Percentiles rank a stretch among this genome's conserved stretches.
These are phyloP conservation scores for Aspergillus ostianus DNA, from an alignment of 495 filamentous ascomycete species.

Conservation along the genomic window DNA sequence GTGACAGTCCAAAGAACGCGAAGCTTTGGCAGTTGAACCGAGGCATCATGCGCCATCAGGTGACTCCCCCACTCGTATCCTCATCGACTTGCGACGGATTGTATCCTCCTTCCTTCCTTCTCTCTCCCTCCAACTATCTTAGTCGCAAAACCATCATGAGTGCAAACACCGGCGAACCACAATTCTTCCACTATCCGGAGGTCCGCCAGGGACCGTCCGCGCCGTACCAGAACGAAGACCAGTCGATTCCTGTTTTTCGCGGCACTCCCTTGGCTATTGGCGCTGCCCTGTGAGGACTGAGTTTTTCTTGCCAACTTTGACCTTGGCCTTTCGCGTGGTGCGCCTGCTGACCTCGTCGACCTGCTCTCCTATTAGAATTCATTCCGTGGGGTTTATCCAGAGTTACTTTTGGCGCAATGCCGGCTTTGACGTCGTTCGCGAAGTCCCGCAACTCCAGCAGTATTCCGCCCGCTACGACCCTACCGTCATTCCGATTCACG, in stretches of 20 bases:
- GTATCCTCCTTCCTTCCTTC: not conserved
- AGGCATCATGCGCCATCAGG: not conserved
- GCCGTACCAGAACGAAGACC: constrained; percentile 48
- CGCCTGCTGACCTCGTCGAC: not conserved
- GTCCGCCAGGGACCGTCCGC: constrained; percentile 42
- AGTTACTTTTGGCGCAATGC: constrained; percentile 72
- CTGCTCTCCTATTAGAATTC: constrained; percentile 42
- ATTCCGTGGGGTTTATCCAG: constrained; percentile 53
- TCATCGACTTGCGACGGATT: not conserved
- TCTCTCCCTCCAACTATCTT: not conserved
- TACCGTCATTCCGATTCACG: constrained; percentile 70
- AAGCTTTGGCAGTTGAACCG: not conserved
- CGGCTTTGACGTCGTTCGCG: constrained; percentile 61
- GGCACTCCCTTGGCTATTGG: constrained; percentile 50
- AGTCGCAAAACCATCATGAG: constrained; percentile 19
- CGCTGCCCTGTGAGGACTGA: constrained; percentile 44
- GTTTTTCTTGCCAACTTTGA: not conserved
- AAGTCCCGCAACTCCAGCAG: constrained; percentile 54
- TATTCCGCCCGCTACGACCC: constrained; percentile 73
- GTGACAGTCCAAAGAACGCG: too few species aligned
- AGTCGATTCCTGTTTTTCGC: constrained; percentile 53
- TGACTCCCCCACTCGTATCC: not conserved
- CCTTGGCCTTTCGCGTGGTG: not conserved
- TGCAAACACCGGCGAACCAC: constrained; percentile 15
- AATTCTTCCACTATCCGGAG: constrained; percentile 45